These are phyloP conservation scores for Kodamaea sp. DNA, from an alignment of 1,139 yeast species.

Conservation along the genomic window DNA sequence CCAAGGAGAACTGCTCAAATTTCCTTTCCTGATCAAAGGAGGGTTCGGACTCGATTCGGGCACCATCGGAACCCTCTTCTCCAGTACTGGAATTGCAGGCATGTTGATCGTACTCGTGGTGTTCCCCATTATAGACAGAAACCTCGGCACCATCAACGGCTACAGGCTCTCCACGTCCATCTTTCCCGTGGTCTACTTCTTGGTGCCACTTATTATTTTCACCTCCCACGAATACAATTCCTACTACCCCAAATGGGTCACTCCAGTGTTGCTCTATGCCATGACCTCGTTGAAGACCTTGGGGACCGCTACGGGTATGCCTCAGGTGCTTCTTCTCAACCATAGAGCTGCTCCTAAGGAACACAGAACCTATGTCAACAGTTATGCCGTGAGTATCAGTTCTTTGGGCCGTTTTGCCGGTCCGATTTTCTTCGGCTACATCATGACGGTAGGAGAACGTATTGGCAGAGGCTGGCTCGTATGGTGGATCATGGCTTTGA, in stretches of 20 bases:
- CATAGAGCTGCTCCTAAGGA: conserved; percentile 25
- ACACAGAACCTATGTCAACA: conserved; percentile 27
- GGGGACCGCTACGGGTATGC: conserved; percentile 23
- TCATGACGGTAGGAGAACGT: conserved; percentile 20
- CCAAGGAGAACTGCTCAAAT: conserved; percentile 32
- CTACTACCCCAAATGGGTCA: conserved; percentile 23
- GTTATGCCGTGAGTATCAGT: conserved; percentile 23
- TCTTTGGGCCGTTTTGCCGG: conserved; percentile 25
- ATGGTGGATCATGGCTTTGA: conserved; percentile 23
- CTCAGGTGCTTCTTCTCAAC: conserved; percentile 22
- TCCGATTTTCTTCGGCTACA: conserved; percentile 22
- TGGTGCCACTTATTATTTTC: conserved; percentile 53
- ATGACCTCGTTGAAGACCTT: conserved; percentile 26
- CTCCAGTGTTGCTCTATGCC: conserved; percentile 24
- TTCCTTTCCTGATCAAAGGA: conserved; percentile 51
- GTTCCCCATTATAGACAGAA: conserved; percentile 58
- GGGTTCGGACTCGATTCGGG: conserved; percentile 43
- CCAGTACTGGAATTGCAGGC: conserved; percentile 59
- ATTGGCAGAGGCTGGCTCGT: conserved; percentile 18
- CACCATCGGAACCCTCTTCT: conserved; percentile 53
- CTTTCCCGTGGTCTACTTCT: conserved; percentile 50
- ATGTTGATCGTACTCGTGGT: conserved; percentile 50
- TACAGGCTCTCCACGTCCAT: conserved; percentile 41
- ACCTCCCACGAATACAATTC: conserved; percentile 35
- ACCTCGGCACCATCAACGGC: conserved; percentile 46